These are phyloP conservation scores for Penicillium hesseltinei DNA, from an alignment of 2,329 filamentous ascomycete genomes.

Conservation along the genomic window DNA sequence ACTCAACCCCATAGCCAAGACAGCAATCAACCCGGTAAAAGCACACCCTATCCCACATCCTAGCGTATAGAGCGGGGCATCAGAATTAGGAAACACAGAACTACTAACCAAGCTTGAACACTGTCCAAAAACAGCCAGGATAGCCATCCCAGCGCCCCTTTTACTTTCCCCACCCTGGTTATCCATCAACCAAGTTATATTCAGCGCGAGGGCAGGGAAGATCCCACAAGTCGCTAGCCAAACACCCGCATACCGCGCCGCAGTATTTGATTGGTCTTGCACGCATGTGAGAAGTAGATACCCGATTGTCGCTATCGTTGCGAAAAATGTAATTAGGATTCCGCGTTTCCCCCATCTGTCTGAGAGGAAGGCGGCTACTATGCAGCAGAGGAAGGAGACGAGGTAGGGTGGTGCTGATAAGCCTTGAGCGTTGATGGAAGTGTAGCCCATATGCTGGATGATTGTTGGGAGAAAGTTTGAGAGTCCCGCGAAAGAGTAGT, in stretches of 20 bases:
- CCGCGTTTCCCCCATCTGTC: slow-evolving; percentile 41
- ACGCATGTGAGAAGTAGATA: slow-evolving; percentile 36
- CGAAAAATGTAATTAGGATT: slow-evolving; percentile 31
- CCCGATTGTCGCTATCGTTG: slow-evolving; percentile 29
- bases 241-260: slow-evolving; percentile 38
- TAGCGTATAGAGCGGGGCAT: slow-evolving; percentile 22
- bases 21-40: slow-evolving; percentile 22
- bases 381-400: slow-evolving; percentile 36
- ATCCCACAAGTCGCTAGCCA: slow-evolving; percentile 36
- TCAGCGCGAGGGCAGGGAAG: slow-evolving; percentile 24
- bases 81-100: slow-evolving; percentile 23
- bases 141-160: slow-evolving; percentile 24
- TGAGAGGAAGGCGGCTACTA: slow-evolving; percentile 31
- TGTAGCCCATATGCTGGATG: slow-evolving; percentile 42
- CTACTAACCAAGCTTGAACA: slow-evolving; percentile 26
- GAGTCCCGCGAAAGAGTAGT: slow-evolving; percentile 38
- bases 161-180: slow-evolving; percentile 29
- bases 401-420: slow-evolving; percentile 46
- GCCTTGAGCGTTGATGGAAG: slow-evolving; percentile 41
- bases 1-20: slow-evolving; percentile 23
- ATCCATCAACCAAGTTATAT: slow-evolving; percentile 29
- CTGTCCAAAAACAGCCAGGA: slow-evolving; percentile 26
- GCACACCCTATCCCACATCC: slow-evolving; percentile 26
- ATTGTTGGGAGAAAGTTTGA: slow-evolving; percentile 47
- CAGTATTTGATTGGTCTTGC: slow-evolving; percentile 24